Conservation (phyloP, 768 basidiomycete genomes). For the Dacryopinax primogenitus region DNA sequence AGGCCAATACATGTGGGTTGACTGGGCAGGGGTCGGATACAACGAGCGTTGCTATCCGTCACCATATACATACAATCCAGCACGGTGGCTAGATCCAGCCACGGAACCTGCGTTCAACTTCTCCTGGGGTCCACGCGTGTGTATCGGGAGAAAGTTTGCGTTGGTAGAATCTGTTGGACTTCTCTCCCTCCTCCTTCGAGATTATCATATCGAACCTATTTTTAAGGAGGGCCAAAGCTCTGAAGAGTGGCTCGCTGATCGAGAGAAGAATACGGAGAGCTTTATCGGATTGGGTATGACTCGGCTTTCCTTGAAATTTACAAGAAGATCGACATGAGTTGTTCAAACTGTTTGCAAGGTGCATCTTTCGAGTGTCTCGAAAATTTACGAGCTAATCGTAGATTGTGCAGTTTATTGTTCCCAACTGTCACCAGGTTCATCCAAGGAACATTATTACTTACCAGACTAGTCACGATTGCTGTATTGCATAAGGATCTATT, state of each 20-base stretch:
- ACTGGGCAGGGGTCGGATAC: slow-evolving; percentile 20
- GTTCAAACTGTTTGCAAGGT: neutral
- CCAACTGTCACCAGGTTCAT: too few species aligned
- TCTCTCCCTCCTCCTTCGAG: slow-evolving; percentile 40
- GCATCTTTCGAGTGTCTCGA: too few species aligned
- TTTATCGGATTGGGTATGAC: neutral
- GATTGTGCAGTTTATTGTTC: neutral
- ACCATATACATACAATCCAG: slow-evolving; percentile 38
- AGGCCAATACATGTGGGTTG: neutral
- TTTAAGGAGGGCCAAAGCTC: slow-evolving; percentile 30
- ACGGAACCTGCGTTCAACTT: slow-evolving; percentile 18
- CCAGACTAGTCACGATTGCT: neutral
- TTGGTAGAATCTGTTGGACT: slow-evolving; percentile 41
- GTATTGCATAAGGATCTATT: neutral
- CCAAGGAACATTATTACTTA: neutral
- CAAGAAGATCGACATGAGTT: neutral
- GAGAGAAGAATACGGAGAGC: neutral
- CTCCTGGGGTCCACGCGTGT: slow-evolving; percentile 36
- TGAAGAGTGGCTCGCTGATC: slow-evolving; percentile 16
- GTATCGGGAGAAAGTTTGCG: slow-evolving; percentile 46
- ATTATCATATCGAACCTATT: slow-evolving; percentile 40
- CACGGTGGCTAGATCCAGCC: slow-evolving; percentile 36
- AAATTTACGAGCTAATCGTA: too few species aligned
- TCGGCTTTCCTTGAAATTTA: neutral
- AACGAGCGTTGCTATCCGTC: slow-evolving; percentile 40